Evolutionary conservation across 1,284 basidiomycete species (phyloP), one percentile per base, ranked within the genome.

Genomic region (Stereum hirsutum): DNA sequence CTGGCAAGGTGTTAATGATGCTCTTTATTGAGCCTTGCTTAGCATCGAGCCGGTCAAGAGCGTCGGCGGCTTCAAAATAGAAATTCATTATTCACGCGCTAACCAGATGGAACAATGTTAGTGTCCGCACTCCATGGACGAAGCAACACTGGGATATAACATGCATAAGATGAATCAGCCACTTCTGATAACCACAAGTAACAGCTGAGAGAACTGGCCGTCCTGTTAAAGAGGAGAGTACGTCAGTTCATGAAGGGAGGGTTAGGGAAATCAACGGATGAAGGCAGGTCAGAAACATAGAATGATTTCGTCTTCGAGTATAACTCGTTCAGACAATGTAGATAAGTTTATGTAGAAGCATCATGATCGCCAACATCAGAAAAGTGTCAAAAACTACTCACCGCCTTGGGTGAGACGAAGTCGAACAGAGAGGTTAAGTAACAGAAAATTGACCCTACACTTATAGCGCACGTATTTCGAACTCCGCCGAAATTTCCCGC

Each of bases 11-110:
- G 19, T 78, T 77, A 41, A 91, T 68, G 30, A 89, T 62, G 42
- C 87, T 72, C 61, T 90, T 85, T 58, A 96, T 85, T 6, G 89
- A 92, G 11, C 90, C 90, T 61, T 89, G 75, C 60, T 86, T 89
- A 42, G 79, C 75, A 58, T 93, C 87, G 45, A 96, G 72, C 52
- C 81, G 81, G 58, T 94, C 89, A 54, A 96, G 71, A 5, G 81
- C 75, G 54, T 79, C 73, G 48, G 84, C 84, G 49, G 89, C 88
- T 57, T 87, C 81, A 65, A 90, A 90, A 69, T 94, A 95, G 65
- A 94, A 91, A 69, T 93, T 92, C 90, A 94, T 94, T 63, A n/a
- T n/a, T 59, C 57, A 58, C 45, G 57, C n/a, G 54, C 60, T 62
- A 64, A 26, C 32, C 64, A 62, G 65, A 64, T 48, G 33, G 21